These are phyloP conservation scores for Asterophora lycoperdoides DNA, from an alignment of 768 basidiomycete genomes.

Conservation along the genomic window DNA sequence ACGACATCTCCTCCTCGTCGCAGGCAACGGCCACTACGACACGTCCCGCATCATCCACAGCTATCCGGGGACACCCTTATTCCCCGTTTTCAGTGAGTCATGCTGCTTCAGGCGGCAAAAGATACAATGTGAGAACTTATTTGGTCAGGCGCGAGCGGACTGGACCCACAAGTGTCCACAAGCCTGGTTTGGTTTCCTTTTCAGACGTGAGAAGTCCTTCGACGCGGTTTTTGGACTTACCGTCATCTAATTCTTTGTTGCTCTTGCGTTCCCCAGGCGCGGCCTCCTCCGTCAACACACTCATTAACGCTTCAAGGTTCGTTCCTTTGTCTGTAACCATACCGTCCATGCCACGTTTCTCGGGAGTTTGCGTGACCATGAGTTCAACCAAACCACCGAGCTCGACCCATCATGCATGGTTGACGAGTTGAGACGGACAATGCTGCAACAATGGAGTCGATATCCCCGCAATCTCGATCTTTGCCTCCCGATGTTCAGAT, in stretches of 20 bases:
- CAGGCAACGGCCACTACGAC: constrained; percentile 12
- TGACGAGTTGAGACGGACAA: constrained; percentile 19
- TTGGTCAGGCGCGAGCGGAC: constrained; percentile 32
- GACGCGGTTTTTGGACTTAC: constrained; percentile 20
- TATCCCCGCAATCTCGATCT: constrained; percentile 20
- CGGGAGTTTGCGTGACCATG: constrained; percentile 5
- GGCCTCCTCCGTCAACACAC: constrained; percentile 67
- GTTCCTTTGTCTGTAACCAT: constrained; percentile 20
- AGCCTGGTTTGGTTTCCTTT: constrained; percentile 36
- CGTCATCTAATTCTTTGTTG: constrained; percentile 17
- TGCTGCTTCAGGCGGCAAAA: constrained; percentile 3
- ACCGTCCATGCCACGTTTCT: constrained; percentile 4
- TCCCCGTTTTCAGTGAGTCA: constrained; percentile 22
- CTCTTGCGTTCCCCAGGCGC: constrained; percentile 42
- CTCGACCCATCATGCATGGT: constrained; percentile 4
- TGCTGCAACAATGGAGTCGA: constrained; percentile 23
- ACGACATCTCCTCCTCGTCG: constrained; percentile 21
- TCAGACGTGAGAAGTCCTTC: constrained; percentile 36
- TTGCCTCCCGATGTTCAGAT: constrained; percentile 7
- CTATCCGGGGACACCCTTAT: constrained; percentile 22
- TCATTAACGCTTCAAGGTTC: constrained; percentile 55
- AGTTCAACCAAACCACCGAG: constrained; percentile 7
- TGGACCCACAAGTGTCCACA: constrained; percentile 57
- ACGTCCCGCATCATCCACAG: constrained; percentile 14
- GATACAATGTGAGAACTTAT: constrained; percentile 20